Evolutionary conservation across 164 flowering plant genomes (phyloP), one percentile per base, ranked within the genome.

Genomic region (Vitis vinifera): DNA sequence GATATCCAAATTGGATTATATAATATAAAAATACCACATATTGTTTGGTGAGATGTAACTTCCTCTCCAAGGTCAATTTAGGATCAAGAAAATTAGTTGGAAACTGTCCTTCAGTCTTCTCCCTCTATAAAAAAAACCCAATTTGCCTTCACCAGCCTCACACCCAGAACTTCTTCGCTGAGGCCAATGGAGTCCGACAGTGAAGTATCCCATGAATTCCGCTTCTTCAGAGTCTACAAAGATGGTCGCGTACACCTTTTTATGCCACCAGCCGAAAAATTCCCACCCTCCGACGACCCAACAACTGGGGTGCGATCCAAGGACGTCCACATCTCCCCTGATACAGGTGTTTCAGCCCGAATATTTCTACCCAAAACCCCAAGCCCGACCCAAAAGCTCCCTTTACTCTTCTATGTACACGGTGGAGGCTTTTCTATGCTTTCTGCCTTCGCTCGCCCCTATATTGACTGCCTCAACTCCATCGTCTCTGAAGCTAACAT

Each of bases 361-460:
- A 53, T 83, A 2, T 79, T 70, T 76, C 51, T 80, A 1, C 85
- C 88, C 69, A 51, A 61, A n/a, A 9, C 37, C 55, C 3, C 14
- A 23, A 62, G 29, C 59, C 56, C 63, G 15, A 51, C 17, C 48
- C 37, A 15, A 14, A 83, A 80, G 17, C 72, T 81, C 47, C 89
- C 88, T 4, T 63, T 85, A 15, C 55, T 85, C 3, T 12, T 81
- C 59, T 73, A 85, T 74, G 12, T 76, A 57, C 89, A 83, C 68
- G 89, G 87, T 12, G 87, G 87, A 1, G 89, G 74, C 2, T 85
- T 85, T 59, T 70, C 76, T 71, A 47, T 72, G 13, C 59, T 15
- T 14, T 71, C 86, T 23, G 76, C 88, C 59, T 79, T 75, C 55
- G 19, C 70, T 3, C 19, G 65, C 2, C 2, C 0, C 7, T 61